These are phyloP conservation scores for Prunus mira DNA, from an alignment of 306 rosid species.

Conservation along the genomic window DNA sequence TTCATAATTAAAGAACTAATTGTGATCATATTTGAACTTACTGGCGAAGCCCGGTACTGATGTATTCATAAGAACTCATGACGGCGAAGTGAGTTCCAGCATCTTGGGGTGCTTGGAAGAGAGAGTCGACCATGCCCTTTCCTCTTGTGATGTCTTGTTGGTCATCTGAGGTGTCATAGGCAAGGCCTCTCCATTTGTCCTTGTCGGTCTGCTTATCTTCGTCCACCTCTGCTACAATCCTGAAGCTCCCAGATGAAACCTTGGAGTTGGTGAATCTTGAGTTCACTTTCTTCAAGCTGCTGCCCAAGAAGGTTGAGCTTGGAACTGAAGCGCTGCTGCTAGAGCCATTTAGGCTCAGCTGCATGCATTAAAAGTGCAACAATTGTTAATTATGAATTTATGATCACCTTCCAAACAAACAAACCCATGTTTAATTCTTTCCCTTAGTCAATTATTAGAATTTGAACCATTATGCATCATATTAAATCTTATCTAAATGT, in stretches of 20 bases:
- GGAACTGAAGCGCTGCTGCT: constrained; percentile 53
- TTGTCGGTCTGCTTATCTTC: constrained; percentile 49
- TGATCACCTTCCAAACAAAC: not conserved
- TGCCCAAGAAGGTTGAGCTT: constrained; percentile 70
- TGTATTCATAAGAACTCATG: constrained; percentile 86
- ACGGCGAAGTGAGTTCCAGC: constrained; percentile 72
- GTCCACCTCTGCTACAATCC: constrained; percentile 48
- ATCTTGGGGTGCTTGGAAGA: constrained; percentile 69
- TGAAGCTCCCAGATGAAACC: constrained; percentile 51
- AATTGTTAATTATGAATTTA: not conserved
- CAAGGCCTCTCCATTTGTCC: constrained; percentile 75
- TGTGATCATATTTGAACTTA: constrained; percentile 24
- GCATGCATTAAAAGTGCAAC: constrained; percentile 8
- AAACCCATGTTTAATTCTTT: not conserved
- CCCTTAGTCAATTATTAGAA: not conserved
- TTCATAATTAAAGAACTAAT: not conserved
- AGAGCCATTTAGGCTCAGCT: constrained; percentile 71
- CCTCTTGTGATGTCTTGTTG: constrained; percentile 98
- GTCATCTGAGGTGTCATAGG: constrained; percentile 72
- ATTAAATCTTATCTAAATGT: no score
- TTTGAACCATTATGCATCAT: not conserved
- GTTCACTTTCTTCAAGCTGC: constrained; percentile 69
- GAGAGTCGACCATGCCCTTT: constrained; percentile 84
- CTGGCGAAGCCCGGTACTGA: constrained; percentile 73
- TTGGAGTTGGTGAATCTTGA: constrained; percentile 42